A percentile compares a stretch with the other conserved stretches of the same genome.
Evolutionary conservation across 768 basidiomycete genomes (phyloP).

Genomic region (Sarcodon aspratus): DNA sequence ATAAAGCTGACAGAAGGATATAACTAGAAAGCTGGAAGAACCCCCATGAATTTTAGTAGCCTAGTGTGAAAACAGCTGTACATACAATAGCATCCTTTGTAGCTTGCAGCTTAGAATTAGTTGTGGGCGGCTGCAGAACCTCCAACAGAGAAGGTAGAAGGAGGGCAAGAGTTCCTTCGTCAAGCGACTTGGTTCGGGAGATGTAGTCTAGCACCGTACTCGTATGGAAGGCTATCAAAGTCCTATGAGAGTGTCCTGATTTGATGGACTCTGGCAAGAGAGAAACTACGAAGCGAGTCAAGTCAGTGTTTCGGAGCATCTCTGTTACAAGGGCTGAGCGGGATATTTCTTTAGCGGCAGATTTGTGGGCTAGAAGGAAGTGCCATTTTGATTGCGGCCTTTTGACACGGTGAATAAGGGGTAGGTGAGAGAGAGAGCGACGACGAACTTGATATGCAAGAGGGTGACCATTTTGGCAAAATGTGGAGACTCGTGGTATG

Average conservation of each 20-base stretch:
- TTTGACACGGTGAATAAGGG: conserved; percentile 1
- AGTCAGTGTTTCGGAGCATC: conserved; percentile 59
- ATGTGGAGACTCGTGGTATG: conserved; percentile 91
- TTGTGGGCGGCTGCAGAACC: conserved; percentile 28
- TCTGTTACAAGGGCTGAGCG: conserved; percentile 63
- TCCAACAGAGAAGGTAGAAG: conserved; percentile 53
- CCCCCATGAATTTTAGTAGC: neutral
- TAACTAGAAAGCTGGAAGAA: conserved; percentile 54
- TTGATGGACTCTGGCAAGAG: conserved; percentile 53
- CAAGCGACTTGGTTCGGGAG: conserved; percentile 38
- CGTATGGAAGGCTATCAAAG: conserved; percentile 74
- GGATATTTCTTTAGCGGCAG: conserved; percentile 64
- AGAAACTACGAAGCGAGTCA: conserved; percentile 60
- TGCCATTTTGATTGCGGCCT: conserved; percentile 55
- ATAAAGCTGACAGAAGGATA: conserved; percentile 59
- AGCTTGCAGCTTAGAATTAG: conserved; percentile 4
- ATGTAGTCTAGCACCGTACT: conserved; percentile 75
- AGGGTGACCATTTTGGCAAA: conserved; percentile 91
- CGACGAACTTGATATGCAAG: conserved; percentile 56
- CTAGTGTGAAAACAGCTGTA: neutral
- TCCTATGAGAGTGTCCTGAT: conserved; percentile 33
- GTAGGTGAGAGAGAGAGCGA: neutral
- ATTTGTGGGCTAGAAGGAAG: conserved; percentile 67
- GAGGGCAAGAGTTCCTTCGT: conserved; percentile 57
- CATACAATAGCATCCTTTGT: conserved; percentile 47